phyloP scores from a whole-genome alignment of 441 rosid genomes.

The Euphorbia schlechtendalii region DNA sequence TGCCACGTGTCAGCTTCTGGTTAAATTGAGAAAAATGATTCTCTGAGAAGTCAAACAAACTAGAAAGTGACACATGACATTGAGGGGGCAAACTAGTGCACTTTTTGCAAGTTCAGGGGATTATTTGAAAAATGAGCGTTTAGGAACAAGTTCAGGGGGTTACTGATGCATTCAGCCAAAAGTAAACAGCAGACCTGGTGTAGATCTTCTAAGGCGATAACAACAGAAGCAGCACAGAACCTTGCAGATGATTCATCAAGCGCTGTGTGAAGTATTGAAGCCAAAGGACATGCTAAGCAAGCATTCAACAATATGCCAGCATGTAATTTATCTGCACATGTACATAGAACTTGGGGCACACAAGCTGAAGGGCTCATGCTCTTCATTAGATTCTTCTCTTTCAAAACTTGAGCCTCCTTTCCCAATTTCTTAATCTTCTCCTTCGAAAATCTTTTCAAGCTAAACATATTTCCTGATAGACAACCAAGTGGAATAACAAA shows the following conservation, averaged over 20 bases:
- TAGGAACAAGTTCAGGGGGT: too few relatives aligned
- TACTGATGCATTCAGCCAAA: too few relatives aligned
- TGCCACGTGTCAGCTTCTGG: too few relatives aligned
- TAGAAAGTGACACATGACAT: too few relatives aligned
- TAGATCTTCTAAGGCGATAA: conserved; percentile 67
- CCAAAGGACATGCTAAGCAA: conserved; percentile 75
- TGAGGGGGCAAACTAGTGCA: too few relatives aligned
- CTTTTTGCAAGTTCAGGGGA: too few relatives aligned
- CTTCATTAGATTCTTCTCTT: conserved; percentile 79
- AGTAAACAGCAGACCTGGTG: conserved; percentile 48
- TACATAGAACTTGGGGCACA: conserved; percentile 63
- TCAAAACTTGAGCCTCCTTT: conserved; percentile 81
- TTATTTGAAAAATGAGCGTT: too few relatives aligned
- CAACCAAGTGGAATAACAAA: conserved; percentile 19
- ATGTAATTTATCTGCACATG: conserved; percentile 56
- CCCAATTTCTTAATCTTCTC: conserved; percentile 64
- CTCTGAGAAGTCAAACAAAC: too few relatives aligned
- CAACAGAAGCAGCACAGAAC: conserved; percentile 72
- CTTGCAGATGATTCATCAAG: conserved; percentile 67
- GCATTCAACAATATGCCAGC: conserved; percentile 71
- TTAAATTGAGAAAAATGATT: too few relatives aligned
- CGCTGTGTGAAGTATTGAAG: conserved; percentile 68
- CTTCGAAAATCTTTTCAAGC: conserved; percentile 88
- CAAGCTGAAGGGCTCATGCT: conserved; percentile 47
- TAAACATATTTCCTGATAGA: conserved; percentile 51